Evolutionary conservation across 192 early-diverging fungal genomes (phyloP).

Genomic region (Coemansia sp.): DNA sequence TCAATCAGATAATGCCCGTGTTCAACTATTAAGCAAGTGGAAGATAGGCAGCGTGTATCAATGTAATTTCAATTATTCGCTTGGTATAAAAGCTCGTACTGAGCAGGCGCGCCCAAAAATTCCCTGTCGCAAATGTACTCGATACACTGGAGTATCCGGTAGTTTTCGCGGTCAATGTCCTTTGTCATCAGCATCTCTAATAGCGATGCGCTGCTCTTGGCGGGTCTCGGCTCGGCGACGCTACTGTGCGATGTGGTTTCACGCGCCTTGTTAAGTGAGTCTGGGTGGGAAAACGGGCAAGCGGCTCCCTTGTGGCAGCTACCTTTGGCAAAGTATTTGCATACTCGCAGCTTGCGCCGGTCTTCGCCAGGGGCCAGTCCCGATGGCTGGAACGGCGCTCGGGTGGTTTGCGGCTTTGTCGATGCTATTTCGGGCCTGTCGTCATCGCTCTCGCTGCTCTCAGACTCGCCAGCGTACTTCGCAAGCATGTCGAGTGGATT

Average conservation of each 20-base stretch:
- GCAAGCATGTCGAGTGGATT: slow-evolving; percentile 27
- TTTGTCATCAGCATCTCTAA: slow-evolving; percentile 49
- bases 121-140: slow-evolving; percentile 33
- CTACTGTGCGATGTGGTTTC: background rate
- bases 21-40: slow-evolving; percentile 63
- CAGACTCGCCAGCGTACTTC: slow-evolving; percentile 16
- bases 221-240: background rate
- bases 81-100: slow-evolving; percentile 14
- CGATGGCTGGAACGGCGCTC: slow-evolving; percentile 26
- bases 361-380: slow-evolving; percentile 33
- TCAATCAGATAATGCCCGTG: slow-evolving; percentile 76
- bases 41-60: background rate
- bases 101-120: slow-evolving; percentile 18
- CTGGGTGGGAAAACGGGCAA: slow-evolving; percentile 41
- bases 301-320: slow-evolving; percentile 20
- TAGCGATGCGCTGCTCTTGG: slow-evolving; percentile 5
- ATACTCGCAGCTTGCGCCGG: slow-evolving; percentile 36
- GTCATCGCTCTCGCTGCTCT: background rate
- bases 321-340: slow-evolving; percentile 36
- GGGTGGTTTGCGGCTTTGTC: slow-evolving; percentile 6
- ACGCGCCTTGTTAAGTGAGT: background rate
- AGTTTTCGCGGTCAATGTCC: slow-evolving; percentile 55
- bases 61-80: background rate
- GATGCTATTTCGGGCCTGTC: slow-evolving; percentile 16
- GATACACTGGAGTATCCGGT: slow-evolving; percentile 44